Base-by-base conservation (phyloP, 1,284 basidiomycete species). In the Coniferiporia weirii region DNA sequence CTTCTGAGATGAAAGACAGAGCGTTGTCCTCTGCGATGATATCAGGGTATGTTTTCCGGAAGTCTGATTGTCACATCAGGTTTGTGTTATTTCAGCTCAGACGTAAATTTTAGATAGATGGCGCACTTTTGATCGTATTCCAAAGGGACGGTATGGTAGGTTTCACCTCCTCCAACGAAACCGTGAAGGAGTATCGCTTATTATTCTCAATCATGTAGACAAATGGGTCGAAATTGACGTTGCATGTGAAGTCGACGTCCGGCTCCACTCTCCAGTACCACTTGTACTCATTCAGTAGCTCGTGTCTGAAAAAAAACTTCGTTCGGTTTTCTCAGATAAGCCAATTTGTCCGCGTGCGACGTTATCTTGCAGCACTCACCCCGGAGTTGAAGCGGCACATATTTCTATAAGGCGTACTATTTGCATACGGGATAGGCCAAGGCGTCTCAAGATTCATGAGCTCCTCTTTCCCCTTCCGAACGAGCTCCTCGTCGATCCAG, bases 261-360 rank as follows among this genome's bases (percentile, higher is more conserved):
- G 89, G 89, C 76, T 87, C 85, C 54, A 87, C 76, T n/a, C 85
- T 76, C 85, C 85, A 87, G 66, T 83, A 86, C 68, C 82, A 84
- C 64, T 80, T 78, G 64, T 77, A 80, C 49, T 73, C 66, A 35
- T 72, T 69, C 7, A 80, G 69, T n/a, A 79, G 65, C 52, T 74
- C 74, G 66, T 80, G 76, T 63, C 74, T 67, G 75, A 75, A 83
- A 73, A 83, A 81, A 73, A 77, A 80, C 76, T 80, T 22, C 10
- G 36, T 15, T 6, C 8, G 5, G 2, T 10, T 32, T 10, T 4
- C 12, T 3, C 27, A 20, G 34, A 12, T 57, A 7, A 43, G 13
- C 12, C 38, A 20, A 15, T 8, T 27, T 12, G 20, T 43, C 12
- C 9, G 12, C 15, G 9, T 7, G 3, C 22, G 53, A 60, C 5